Evolutionary conservation across 345 rosid species (phyloP).

Genomic region (Durio zibethinus): DNA sequence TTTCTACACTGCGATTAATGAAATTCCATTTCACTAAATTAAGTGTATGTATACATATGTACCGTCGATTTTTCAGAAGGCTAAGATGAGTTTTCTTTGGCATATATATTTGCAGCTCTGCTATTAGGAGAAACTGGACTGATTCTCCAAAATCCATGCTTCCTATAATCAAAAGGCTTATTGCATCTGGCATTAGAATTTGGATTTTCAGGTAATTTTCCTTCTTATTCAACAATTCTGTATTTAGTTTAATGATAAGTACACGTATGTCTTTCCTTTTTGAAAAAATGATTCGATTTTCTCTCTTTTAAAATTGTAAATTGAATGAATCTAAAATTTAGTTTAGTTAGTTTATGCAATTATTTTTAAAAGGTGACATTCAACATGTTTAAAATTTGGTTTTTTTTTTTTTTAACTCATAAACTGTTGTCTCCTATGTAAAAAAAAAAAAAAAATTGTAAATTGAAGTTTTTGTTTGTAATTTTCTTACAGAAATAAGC

Average conservation of each 20-base stretch:
- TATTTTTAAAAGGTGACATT: too few species aligned
- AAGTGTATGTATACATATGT: not conserved
- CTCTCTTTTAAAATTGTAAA: too few species aligned
- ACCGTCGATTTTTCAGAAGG: not conserved
- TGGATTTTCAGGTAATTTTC: conserved; percentile 72
- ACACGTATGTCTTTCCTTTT: too few species aligned
- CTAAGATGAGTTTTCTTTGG: not conserved
- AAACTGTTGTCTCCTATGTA: too few species aligned
- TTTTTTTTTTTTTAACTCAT: too few species aligned
- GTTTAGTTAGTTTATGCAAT: too few species aligned
- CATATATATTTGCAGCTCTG: conserved; percentile 31
- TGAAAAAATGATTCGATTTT: too few species aligned
- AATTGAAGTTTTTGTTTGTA: not conserved
- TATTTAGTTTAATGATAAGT: too few species aligned
- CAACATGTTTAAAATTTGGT: too few species aligned
- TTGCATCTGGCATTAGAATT: conserved; percentile 60
- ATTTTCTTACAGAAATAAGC: not conserved
- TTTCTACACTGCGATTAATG: not conserved
- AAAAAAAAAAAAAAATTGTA: too few species aligned
- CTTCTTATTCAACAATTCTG: not conserved
- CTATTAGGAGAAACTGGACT: conserved; percentile 52
- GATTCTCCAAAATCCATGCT: conserved; percentile 82
- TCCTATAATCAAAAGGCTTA: conserved; percentile 61
- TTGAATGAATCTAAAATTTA: too few species aligned
- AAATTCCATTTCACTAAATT: not conserved